Conservation (phyloP, 257 asterid genomes). For the Misopates orontium region DNA sequence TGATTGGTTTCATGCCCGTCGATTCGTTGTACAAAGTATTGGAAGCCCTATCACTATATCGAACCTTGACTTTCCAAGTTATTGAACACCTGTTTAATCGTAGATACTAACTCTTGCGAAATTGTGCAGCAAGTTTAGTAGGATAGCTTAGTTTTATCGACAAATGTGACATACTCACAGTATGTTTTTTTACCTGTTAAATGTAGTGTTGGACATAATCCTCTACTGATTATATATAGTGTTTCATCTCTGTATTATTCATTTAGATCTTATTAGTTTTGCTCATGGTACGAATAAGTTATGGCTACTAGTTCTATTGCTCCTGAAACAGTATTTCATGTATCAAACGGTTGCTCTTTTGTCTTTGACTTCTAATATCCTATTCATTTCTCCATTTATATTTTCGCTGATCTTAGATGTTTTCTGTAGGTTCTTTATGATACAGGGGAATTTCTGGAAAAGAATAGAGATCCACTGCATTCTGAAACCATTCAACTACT, state of each 20-base stretch:
- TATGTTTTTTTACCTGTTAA: neutral
- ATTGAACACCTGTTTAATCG: neutral
- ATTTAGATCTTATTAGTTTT: neutral
- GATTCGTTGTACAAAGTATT: neutral
- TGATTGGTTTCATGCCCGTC: neutral
- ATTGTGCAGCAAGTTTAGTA: neutral
- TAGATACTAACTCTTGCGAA: neutral
- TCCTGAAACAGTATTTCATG: neutral
- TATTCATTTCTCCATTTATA: conserved; percentile 9
- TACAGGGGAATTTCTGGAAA: conserved; percentile 77
- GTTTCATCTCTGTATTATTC: conserved; percentile 1
- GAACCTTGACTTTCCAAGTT: neutral
- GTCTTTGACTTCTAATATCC: neutral
- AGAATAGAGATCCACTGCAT: conserved; percentile 80
- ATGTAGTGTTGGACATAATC: neutral
- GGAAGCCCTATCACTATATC: neutral
- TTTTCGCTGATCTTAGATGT: conserved; percentile 13
- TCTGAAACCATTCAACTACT: conserved; percentile 69
- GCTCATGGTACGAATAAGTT: neutral
- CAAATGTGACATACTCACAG: neutral
- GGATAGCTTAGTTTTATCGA: conserved; percentile 1
- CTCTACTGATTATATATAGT: neutral
- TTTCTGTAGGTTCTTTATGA: conserved; percentile 70
- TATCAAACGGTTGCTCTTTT: neutral
- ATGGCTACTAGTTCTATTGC: conserved; percentile 10